Evolutionary conservation across 257 asterid species (phyloP).

Genomic region (Nicotiana undulata): DNA sequence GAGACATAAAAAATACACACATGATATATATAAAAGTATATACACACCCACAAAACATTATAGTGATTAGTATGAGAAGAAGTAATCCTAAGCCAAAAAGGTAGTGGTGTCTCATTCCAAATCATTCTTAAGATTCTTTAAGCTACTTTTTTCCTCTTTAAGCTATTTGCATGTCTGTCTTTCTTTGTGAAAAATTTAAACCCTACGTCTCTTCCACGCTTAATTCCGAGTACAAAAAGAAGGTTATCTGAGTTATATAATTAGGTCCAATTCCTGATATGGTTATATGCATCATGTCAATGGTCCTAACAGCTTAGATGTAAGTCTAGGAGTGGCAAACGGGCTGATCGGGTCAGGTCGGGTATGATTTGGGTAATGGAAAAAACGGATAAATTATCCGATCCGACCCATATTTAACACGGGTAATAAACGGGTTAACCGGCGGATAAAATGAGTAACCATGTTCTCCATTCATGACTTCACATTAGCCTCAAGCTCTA

Average conservation of each 20-base stretch:
- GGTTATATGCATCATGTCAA: neutral
- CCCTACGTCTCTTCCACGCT: neutral
- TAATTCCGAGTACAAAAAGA: neutral
- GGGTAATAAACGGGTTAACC: no score
- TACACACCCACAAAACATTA: neutral
- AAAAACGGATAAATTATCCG: no score
- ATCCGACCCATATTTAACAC: no score
- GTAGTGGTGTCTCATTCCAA: neutral
- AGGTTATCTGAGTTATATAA: neutral
- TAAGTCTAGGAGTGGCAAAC: no score
- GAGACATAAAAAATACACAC: neutral
- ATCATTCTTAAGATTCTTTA: no score
- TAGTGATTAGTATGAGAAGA: neutral
- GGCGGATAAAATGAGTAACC: no score
- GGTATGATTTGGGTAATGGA: no score
- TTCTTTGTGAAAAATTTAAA: neutral
- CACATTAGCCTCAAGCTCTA: no score
- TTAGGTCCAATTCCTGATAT: neutral
- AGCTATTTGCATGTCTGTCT: neutral
- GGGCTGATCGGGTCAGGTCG: no score
- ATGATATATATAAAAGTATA: neutral
- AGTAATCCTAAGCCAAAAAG: neutral
- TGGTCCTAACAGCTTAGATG: no score
- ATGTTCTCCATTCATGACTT: no score
- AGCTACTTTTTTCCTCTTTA: neutral